Evolutionary conservation across 2,329 filamentous ascomycete species (phyloP).

Genomic region (Pseudofabraea citricarpa): DNA sequence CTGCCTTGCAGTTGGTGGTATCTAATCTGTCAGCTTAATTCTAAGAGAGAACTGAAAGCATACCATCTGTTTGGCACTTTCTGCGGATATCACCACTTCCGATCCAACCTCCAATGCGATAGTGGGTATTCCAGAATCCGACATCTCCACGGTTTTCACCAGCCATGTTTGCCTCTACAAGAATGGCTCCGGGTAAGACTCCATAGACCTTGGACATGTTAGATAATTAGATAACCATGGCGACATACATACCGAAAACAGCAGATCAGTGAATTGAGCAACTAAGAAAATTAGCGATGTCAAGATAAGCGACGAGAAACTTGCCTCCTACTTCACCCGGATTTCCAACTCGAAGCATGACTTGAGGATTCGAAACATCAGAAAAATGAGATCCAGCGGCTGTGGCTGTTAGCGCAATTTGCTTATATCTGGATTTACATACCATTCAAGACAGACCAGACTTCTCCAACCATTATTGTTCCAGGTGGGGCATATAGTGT

Average conservation of each 20-base stretch:
- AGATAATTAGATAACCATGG: too few relatives aligned
- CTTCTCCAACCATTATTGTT: slow-evolving; percentile 49
- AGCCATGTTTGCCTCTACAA: slow-evolving; percentile 15
- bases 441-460: slow-evolving; percentile 44
- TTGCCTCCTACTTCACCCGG: slow-evolving; percentile 37
- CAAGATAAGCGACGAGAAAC: background rate
- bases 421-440: too few relatives aligned
- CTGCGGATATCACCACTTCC: slow-evolving; percentile 1
- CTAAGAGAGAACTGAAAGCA: background rate
- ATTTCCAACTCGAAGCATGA: slow-evolving; percentile 46
- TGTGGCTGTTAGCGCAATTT: too few relatives aligned
- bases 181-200: slow-evolving; percentile 29
- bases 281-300: slow-evolving; percentile 13
- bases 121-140: slow-evolving; percentile 40
- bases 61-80: background rate
- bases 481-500: slow-evolving; percentile 42
- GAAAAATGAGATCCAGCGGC: slow-evolving; percentile 36
- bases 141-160: slow-evolving; percentile 9
- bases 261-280: slow-evolving; percentile 46
- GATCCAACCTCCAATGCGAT: slow-evolving; percentile 37
- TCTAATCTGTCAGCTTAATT: background rate
- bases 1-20: slow-evolving; percentile 23
- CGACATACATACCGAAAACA: slow-evolving; percentile 33
- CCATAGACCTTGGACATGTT: slow-evolving; percentile 33
- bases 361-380: slow-evolving; percentile 34